A percentile compares a stretch with the other conserved stretches of the same genome.
Evolutionary conservation across 1,139 yeast genomes (phyloP).

Genomic region (Martiniozyma asiatica): DNA sequence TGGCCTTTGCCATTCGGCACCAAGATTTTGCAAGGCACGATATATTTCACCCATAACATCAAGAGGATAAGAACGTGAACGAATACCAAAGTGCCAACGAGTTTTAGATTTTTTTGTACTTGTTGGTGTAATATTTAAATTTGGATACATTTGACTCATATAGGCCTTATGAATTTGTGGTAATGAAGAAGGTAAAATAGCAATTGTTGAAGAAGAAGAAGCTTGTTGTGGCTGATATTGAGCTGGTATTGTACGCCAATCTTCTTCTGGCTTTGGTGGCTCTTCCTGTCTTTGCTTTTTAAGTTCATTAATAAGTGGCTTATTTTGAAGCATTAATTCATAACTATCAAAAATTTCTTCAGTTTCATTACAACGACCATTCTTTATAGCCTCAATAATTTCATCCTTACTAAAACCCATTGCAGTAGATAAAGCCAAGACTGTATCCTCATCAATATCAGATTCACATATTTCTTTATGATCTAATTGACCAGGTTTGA

Average conservation of each 20-base stretch:
- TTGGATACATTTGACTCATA: slow-evolving; percentile 49
- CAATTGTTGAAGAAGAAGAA: slow-evolving; percentile 67
- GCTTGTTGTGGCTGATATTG: slow-evolving; percentile 24
- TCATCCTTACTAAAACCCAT: slow-evolving; percentile 93
- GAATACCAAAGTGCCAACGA: slow-evolving; percentile 97
- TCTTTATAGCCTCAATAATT: slow-evolving; percentile 58
- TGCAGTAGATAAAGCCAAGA: slow-evolving; percentile 65
- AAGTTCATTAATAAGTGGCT: slow-evolving; percentile 51
- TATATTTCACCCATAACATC: slow-evolving; percentile 99
- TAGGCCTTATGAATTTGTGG: slow-evolving; percentile 92
- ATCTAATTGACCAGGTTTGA: slow-evolving; percentile 57
- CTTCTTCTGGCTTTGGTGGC: slow-evolving; percentile 3
- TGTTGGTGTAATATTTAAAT: slow-evolving; percentile 57
- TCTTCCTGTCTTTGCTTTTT: slow-evolving; percentile 29
- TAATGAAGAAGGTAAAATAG: slow-evolving; percentile 83
- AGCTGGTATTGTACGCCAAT: slow-evolving; percentile 21
- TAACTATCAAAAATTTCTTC: slow-evolving; percentile 91
- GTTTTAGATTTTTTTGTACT: slow-evolving; percentile 80
- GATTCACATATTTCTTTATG: slow-evolving; percentile 22
- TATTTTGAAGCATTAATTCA: slow-evolving; percentile 76
- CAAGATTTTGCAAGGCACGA: slow-evolving; percentile 82
- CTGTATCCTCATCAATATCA: slow-evolving; percentile 67
- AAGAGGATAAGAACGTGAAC: slow-evolving; percentile 90
- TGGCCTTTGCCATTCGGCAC: slow-evolving; percentile 97
- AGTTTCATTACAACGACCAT: slow-evolving; percentile 28